These are phyloP conservation scores for Platismatia glauca DNA, from an alignment of 495 filamentous ascomycete genomes.

Conservation along the genomic window DNA sequence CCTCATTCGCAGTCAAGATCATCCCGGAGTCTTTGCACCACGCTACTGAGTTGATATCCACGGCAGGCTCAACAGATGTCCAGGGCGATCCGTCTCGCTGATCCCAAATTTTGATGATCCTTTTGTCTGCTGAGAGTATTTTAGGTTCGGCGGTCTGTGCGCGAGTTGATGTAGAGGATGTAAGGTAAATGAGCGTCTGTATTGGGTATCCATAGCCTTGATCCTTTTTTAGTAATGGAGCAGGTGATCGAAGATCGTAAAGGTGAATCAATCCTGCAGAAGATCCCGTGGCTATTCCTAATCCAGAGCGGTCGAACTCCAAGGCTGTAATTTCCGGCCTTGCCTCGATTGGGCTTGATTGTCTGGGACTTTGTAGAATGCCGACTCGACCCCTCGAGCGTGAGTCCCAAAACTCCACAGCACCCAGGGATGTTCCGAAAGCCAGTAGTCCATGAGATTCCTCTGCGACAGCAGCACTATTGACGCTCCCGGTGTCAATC, in stretches of 20 bases:
- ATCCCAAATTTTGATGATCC: slow-evolving; percentile 97
- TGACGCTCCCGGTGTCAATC: slow-evolving; percentile 73
- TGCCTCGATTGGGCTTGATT: slow-evolving; percentile 35
- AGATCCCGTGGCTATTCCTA: slow-evolving; percentile 81
- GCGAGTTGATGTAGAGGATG: slow-evolving; percentile 55
- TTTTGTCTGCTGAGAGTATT: slow-evolving; percentile 82
- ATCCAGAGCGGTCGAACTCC: slow-evolving; percentile 74
- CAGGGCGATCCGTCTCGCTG: slow-evolving; percentile 70
- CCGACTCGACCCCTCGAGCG: slow-evolving; percentile 74
- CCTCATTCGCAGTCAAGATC: slow-evolving; percentile 93
- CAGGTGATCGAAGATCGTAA: slow-evolving; percentile 85
- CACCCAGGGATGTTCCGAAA: slow-evolving; percentile 92
- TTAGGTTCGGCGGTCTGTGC: slow-evolving; percentile 63
- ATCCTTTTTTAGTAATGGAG: slow-evolving; percentile 79
- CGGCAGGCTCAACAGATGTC: slow-evolving; percentile 90
- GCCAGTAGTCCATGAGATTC: slow-evolving; percentile 83
- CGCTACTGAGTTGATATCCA: slow-evolving; percentile 86
- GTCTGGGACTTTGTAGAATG: slow-evolving; percentile 47
- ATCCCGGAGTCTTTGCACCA: slow-evolving; percentile 83
- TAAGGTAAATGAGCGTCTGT: slow-evolving; percentile 80
- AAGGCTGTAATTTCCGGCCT: slow-evolving; percentile 76
- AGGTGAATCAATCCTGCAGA: slow-evolving; percentile 82
- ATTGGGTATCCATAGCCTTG: slow-evolving; percentile 95
- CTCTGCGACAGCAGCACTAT: slow-evolving; percentile 81
- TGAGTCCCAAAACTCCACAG: slow-evolving; percentile 93